phyloP scores from a whole-genome alignment of 2,329 filamentous ascomycete species.

The Colletotrichum theobromicola region DNA sequence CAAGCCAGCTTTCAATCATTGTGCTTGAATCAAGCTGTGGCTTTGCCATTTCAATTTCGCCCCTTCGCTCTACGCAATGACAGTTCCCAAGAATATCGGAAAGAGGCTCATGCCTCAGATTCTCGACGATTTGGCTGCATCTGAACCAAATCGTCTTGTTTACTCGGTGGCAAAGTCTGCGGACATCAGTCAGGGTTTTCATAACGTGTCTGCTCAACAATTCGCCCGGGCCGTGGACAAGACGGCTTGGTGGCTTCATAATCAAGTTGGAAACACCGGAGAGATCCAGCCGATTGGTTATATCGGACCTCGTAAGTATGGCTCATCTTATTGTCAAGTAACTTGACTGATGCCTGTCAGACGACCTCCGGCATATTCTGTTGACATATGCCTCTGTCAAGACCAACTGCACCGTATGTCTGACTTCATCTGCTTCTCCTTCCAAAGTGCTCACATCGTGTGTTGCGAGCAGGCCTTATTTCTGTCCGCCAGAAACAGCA shows the following conservation, averaged over 20 bases:
- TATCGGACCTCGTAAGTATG: background rate
- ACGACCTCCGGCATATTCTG: background rate
- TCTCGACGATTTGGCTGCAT: background rate
- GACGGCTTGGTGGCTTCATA: background rate
- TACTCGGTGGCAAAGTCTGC: background rate
- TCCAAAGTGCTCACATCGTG: too few relatives aligned
- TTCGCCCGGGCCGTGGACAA: background rate
- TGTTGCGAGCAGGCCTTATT: background rate
- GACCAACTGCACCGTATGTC: background rate
- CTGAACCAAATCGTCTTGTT: accelerated
- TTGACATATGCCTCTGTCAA: background rate
- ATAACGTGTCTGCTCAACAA: accelerated
- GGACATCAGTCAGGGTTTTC: background rate
- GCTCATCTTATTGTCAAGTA: too few relatives aligned
- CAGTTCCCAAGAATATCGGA: background rate
- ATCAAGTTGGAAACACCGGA: background rate
- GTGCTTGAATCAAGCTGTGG: accelerated
- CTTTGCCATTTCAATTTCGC: background rate
- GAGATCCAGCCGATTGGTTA: background rate
- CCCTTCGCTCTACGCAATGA: background rate
- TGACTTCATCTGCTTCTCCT: too few relatives aligned
- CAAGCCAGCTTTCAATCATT: background rate
- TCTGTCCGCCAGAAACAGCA: background rate
- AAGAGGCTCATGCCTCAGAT: background rate
- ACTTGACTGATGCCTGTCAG: background rate